Evolutionary conservation across 1,139 yeast genomes (phyloP).

Genomic region (Debaryomyces fabryi): DNA sequence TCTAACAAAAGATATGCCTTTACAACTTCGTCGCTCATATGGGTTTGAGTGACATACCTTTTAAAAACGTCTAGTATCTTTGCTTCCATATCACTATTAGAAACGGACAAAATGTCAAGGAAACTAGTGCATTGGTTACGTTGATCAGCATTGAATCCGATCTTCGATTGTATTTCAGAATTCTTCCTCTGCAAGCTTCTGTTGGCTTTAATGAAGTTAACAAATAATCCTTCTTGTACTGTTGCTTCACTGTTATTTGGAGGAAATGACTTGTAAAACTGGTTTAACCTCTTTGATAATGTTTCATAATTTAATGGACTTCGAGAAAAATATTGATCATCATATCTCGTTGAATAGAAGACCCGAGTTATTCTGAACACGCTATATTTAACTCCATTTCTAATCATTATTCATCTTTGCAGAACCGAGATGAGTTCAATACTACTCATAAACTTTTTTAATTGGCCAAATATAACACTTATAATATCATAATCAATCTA

Average conservation of each 20-base stretch:
- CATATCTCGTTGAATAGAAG: neutral
- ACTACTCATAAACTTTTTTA: neutral
- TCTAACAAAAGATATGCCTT: slow-evolving; percentile 22
- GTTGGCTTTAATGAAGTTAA: slow-evolving; percentile 30
- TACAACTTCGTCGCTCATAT: slow-evolving; percentile 14
- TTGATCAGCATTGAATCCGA: neutral
- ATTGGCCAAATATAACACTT: neutral
- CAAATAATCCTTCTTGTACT: slow-evolving; percentile 13
- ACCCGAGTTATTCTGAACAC: neutral
- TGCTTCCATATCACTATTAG: slow-evolving; percentile 21
- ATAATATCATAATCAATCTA: neutral
- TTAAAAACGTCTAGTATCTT: slow-evolving; percentile 20
- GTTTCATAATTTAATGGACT: slow-evolving; percentile 34
- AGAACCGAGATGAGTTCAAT: neutral
- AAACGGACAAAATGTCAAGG: slow-evolving; percentile 8
- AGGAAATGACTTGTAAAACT: slow-evolving; percentile 11
- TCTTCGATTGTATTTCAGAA: neutral
- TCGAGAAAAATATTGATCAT: slow-evolving; percentile 19
- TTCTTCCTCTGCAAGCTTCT: slow-evolving; percentile 21
- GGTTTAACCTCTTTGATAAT: slow-evolving; percentile 21
- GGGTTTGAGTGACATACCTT: slow-evolving; percentile 12
- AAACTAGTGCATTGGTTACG: neutral
- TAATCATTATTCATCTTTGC: slow-evolving; percentile 8
- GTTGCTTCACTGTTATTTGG: neutral
- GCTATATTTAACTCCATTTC: slow-evolving; percentile 1